A percentile compares a stretch with the other conserved stretches of the same genome.
phyloP scores from a whole-genome alignment of 1,284 basidiomycete species.

The Paramarasmius palmivorus region DNA sequence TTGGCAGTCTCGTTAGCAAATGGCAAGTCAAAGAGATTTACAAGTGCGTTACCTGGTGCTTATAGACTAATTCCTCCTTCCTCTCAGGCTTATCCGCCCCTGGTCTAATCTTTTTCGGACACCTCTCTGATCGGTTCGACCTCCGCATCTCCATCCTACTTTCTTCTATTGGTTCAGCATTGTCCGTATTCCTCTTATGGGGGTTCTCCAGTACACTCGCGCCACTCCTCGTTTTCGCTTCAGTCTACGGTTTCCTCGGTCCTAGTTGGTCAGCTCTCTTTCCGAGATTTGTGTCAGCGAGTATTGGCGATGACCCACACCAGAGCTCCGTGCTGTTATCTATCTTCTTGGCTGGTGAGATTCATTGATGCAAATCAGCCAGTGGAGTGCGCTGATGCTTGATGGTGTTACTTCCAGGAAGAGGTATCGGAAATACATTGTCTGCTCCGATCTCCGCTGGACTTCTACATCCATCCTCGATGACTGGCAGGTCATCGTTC shows the following conservation, averaged over 20 bases:
- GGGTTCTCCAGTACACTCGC: constrained; percentile 9
- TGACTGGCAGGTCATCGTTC: background rate
- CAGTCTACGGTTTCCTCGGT: constrained; percentile 13
- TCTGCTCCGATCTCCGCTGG: background rate
- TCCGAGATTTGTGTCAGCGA: constrained; percentile 9
- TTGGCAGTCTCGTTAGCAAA: constrained; percentile 11
- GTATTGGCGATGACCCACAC: background rate
- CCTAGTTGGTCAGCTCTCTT: constrained; percentile 12
- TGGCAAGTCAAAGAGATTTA: background rate
- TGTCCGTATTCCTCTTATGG: constrained; percentile 14
- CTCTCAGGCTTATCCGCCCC: constrained; percentile 7
- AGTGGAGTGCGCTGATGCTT: too few relatives aligned
- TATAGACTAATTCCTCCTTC: background rate
- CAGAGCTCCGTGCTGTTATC: constrained; percentile 4
- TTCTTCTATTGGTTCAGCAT: constrained; percentile 10
- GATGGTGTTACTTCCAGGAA: background rate
- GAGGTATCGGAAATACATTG: constrained; percentile 1
- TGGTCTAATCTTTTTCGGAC: constrained; percentile 12
- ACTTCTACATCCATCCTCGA: background rate
- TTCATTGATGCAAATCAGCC: too few relatives aligned
- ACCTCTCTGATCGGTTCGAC: constrained; percentile 10
- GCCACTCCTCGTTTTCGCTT: constrained; percentile 8
- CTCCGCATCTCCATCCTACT: constrained; percentile 10
- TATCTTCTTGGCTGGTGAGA: constrained; percentile 9
- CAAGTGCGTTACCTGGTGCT: background rate